Base-by-base conservation (phyloP, 2,329 filamentous ascomycete genomes). In the Aureobasidium sp. region DNA sequence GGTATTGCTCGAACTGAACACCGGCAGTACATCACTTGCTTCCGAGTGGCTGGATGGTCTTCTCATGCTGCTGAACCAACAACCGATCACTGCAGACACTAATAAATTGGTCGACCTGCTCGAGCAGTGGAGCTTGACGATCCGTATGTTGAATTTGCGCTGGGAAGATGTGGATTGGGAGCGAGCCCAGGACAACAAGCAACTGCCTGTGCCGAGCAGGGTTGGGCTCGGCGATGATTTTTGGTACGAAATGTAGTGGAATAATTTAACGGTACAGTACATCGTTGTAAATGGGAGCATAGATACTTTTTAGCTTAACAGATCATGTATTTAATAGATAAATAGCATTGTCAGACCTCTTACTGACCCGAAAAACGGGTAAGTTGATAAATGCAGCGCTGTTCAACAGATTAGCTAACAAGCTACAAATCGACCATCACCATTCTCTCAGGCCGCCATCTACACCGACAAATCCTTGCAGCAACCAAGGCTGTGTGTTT, bases 21-120 rank as follows among this genome's bases (percentile, higher is more conserved):
- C 93, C 6, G 79, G 86, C 63, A 89, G 86, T 63, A 88, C 94
- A 71, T 90, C 86, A 66, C 78, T 94, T 52, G 94, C 94, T 10
- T 95, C 92, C 0, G 94, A 99, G 76, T 99, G 94, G 94, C 82
- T 99, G 5, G 94, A 99, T 73, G 94, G 94, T 0, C 78, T 99
- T 66, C 81, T 97, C 62, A 96, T 99, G 92, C 81, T 99, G 61
- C 82, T 99, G 27, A 92, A 95, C 71, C 94, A 99, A 75, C 86
- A 92, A 63, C 94, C 94, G 24, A 97, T 99, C 72, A 99, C 94
- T n/a, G 85, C 92, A 2, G 93, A 97, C 76, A 97, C 94, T 39
- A 93, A 88, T 72, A 95, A 94, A 74, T 78, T 97, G 65, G 87
- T 97, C 60, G 86, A 87, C 61, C 78, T 97, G 69, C 89, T 97